A percentile compares a stretch with the other conserved stretches of the same genome.
Conservation (phyloP, 345 rosid genomes). For the Citrus cavaleriei region DNA sequence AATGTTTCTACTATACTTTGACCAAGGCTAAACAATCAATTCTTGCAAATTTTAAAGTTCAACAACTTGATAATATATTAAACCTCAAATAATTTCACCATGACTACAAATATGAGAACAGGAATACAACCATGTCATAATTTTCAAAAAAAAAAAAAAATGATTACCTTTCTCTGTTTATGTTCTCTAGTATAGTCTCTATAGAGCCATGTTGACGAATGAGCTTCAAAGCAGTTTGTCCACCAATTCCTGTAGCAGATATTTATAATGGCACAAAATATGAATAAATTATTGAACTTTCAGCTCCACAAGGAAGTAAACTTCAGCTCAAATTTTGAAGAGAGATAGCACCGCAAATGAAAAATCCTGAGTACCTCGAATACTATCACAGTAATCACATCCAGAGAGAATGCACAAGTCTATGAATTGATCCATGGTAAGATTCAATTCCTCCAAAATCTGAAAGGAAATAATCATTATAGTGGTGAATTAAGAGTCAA, state of each 20-base stretch:
- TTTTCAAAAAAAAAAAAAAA: neutral
- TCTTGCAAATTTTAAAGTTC: neutral
- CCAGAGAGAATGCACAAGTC: conserved; percentile 97
- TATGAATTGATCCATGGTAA: conserved; percentile 92
- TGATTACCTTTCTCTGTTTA: conserved; percentile 74
- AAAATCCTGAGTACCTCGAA: conserved; percentile 56
- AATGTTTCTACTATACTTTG: neutral
- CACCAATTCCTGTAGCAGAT: conserved; percentile 72
- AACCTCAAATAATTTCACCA: neutral
- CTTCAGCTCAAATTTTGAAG: neutral
- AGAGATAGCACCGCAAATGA: neutral
- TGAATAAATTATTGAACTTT: neutral
- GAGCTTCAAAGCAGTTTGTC: conserved; percentile 87
- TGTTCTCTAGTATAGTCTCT: conserved; percentile 75
- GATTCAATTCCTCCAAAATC: conserved; percentile 82
- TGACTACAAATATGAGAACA: neutral
- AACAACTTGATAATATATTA: neutral
- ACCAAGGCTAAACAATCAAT: neutral
- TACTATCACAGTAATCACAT: conserved; percentile 96
- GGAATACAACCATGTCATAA: neutral
- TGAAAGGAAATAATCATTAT: conserved; percentile 27
- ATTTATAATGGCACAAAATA: neutral
- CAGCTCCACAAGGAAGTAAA: neutral
- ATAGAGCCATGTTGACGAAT: conserved; percentile 89
- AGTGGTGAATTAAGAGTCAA: conserved; percentile 12